Base-by-base conservation (phyloP, 306 rosid species). In the Phaseolus lunatus region DNA sequence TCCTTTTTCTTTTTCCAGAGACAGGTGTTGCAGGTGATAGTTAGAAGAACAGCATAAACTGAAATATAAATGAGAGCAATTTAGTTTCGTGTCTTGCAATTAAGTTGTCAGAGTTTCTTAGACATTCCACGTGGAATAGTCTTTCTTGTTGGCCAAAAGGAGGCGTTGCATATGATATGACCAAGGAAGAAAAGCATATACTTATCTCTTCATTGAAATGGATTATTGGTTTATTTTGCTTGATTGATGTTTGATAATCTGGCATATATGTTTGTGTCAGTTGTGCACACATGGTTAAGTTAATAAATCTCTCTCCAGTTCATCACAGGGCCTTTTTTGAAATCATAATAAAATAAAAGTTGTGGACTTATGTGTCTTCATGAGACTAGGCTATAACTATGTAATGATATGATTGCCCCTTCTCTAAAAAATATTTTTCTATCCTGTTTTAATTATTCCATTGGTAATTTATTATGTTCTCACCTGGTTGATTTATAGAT, bases 401-500 rank as follows among this genome's bases (percentile, higher is more conserved):
- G 2, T 65, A 24, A 22, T 65, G 43, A 26, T 56, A 26, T 79
- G 41, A 23, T 47, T 39, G 70, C 67, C 44, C 57, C 48, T 43
- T 2, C 22, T 27, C 39, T 24, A 1, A 14, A 41, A 16, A 31
- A 37, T 56, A 8, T 48, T 59, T 71, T 33, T 18, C 53, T 41
- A 9, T 37, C 14, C 49, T 63, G 14, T 66, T 71, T 58, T 62
- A n/a, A n/a, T n/a, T n/a, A n/a, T n/a, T n/a, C 33, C 16, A 5
- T 73, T 70, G 44, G 67, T 62, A 72, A 26, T 24, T 53, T 33
- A 16, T 76, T 66, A 29, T 66, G 56, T 48, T 9, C 61, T 78
- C 54, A 35, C 20, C 73, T 54, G 29, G 44, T 62, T 83, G 78
- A 26, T 80, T 33, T 56, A 29, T 72, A 50, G 37, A 27, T 66